Percentiles rank a stretch among this genome's conserved stretches.
Conservation (phyloP, 2,329 filamentous ascomycete species). For the Penicillium sp. region DNA sequence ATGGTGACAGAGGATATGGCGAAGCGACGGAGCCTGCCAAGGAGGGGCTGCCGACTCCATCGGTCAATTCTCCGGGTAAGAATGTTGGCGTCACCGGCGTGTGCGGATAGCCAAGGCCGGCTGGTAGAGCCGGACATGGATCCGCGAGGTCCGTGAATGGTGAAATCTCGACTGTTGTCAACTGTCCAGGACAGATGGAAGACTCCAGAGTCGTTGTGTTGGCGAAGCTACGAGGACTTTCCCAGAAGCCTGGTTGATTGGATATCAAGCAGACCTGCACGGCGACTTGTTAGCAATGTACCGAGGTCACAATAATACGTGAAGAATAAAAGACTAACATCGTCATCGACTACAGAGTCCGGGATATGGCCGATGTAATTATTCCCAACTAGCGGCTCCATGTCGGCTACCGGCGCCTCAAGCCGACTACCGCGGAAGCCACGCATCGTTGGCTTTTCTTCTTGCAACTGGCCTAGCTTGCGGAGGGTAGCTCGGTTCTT, state of each 20-base stretch:
- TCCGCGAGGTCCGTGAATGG: conserved; percentile 19
- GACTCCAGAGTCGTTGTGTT: conserved; percentile 17
- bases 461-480: conserved; percentile 37
- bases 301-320: not conserved
- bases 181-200: conserved; percentile 19
- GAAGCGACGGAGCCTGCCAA: conserved; percentile 30
- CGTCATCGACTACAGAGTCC: conserved; percentile 18
- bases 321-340: conserved; percentile 10
- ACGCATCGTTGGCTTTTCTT: conserved; percentile 26
- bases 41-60: conserved; percentile 27
- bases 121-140: conserved; percentile 15
- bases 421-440: conserved; percentile 18
- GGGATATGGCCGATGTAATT: conserved; percentile 10
- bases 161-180: conserved; percentile 14
- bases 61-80: conserved; percentile 28
- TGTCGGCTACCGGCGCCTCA: conserved; percentile 13
- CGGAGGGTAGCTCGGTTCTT: conserved; percentile 39
- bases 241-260: conserved; percentile 22
- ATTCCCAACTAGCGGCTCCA: conserved; percentile 9
- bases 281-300: not conserved
- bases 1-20: conserved; percentile 18
- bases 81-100: conserved; percentile 33
- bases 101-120: conserved; percentile 23
- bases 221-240: conserved; percentile 27
- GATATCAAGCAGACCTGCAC: conserved; percentile 19